Conservation (phyloP, 2,329 filamentous ascomycete genomes). For the Boeremia exigua region DNA sequence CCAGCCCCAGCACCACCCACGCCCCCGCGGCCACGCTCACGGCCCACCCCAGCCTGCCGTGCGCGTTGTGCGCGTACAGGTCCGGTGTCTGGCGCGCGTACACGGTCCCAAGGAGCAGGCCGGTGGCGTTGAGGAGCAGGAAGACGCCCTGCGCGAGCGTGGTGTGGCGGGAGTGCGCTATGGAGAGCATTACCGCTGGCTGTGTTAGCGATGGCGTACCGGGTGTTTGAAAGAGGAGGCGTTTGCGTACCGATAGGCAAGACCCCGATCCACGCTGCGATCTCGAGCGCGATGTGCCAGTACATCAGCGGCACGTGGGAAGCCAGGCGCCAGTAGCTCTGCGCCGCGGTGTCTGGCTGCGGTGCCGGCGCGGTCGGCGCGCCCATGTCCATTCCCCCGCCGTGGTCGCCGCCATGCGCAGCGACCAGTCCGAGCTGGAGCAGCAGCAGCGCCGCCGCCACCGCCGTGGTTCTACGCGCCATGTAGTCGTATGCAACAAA, state of each 20-base stretch:
- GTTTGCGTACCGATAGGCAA: constrained; percentile 71
- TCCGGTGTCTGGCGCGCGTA: constrained; percentile 86
- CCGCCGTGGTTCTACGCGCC: constrained; percentile 26
- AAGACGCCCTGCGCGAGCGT: constrained; percentile 69
- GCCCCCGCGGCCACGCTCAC: constrained; percentile 73
- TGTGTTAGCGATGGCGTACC: constrained; percentile 38
- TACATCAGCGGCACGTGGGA: constrained; percentile 65
- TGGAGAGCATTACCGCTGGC: constrained; percentile 81
- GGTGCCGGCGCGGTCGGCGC: constrained; percentile 31
- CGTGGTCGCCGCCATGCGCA: constrained; percentile 51
- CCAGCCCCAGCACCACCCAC: constrained; percentile 72
- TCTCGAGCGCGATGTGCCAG: constrained; percentile 74
- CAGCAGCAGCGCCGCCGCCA: constrained; percentile 48
- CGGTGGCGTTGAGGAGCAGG: constrained; percentile 51
- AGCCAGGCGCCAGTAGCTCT: constrained; percentile 66
- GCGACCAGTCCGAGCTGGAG: constrained; percentile 48
- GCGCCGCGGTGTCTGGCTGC: constrained; percentile 26
- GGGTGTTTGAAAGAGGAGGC: constrained; percentile 3
- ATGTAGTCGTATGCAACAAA: too few species aligned
- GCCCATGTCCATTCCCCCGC: constrained; percentile 32
- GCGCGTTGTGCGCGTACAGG: constrained; percentile 85
- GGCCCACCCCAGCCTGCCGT: constrained; percentile 87
- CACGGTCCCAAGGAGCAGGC: constrained; percentile 48
- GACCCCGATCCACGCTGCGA: constrained; percentile 73
- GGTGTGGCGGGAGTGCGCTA: constrained; percentile 77